These are phyloP conservation scores for Fusarium sp. DNA, from an alignment of 2,329 filamentous ascomycete genomes.

Conservation along the genomic window DNA sequence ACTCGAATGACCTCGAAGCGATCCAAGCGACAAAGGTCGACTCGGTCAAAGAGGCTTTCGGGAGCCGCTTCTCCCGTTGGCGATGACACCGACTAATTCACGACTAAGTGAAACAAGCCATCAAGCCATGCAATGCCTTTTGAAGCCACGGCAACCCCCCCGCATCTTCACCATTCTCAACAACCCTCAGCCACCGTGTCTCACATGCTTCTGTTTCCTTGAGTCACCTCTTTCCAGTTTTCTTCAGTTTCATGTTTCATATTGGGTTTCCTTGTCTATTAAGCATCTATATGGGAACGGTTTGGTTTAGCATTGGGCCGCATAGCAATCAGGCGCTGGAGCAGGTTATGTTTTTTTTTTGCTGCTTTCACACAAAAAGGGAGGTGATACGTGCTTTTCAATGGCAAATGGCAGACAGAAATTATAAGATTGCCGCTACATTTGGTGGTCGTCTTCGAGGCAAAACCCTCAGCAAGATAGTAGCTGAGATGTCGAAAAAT, in stretches of 20 bases:
- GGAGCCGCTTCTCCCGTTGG: constrained; percentile 53
- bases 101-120: constrained; percentile 22
- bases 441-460: constrained; percentile 11
- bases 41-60: constrained; percentile 46
- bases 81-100: constrained; percentile 51
- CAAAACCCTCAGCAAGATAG: constrained; percentile 27
- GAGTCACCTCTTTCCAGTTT: constrained; percentile 21
- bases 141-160: constrained; percentile 21
- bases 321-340: constrained; percentile 43
- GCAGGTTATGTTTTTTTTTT: constrained; percentile 37
- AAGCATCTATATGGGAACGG: constrained; percentile 42
- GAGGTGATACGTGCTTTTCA: constrained; percentile 30
- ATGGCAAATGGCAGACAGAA: constrained; percentile 18
- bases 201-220: constrained; percentile 18
- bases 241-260: constrained; percentile 27
- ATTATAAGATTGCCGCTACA: constrained; percentile 28
- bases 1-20: constrained; percentile 47
- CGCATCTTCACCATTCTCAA: constrained; percentile 16
- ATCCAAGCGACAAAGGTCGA: constrained; percentile 47
- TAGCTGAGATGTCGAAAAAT: constrained; percentile 39
- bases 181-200: constrained; percentile 13
- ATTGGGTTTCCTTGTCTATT: constrained; percentile 33
- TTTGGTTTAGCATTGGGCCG: constrained; percentile 41
- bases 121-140: constrained; percentile 15
- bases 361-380: constrained; percentile 24